Percentiles rank a stretch among this genome's conserved stretches.
Evolutionary conservation across 768 basidiomycete genomes (phyloP).

Genomic region (Suillus subaureus): DNA sequence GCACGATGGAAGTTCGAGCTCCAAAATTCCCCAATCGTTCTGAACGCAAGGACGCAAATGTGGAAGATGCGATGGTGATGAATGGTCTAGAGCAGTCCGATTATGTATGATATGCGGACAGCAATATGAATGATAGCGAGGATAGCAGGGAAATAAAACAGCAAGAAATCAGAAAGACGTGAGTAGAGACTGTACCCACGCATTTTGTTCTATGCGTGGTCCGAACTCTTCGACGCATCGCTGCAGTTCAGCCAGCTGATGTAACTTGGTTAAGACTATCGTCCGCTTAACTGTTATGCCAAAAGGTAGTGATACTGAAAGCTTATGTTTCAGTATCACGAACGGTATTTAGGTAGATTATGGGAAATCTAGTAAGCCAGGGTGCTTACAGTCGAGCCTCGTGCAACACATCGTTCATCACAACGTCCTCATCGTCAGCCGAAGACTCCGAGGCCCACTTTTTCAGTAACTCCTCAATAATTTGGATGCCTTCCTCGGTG

Average conservation of each 20-base stretch:
- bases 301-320: no score
- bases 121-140: constrained; percentile 17
- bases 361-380: no score
- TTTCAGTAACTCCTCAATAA: constrained; percentile 78
- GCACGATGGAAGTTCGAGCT: neutral
- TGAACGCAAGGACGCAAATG: neutral
- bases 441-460: constrained; percentile 55
- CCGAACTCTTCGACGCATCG: constrained; percentile 7
- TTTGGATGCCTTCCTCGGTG: constrained; percentile 75
- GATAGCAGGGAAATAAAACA: constrained; percentile 33
- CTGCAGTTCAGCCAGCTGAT: constrained; percentile 52
- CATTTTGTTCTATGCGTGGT: constrained; percentile 60
- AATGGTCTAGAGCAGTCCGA: no score
- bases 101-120: no score
- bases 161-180: constrained; percentile 18
- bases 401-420: constrained; percentile 48
- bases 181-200: constrained; percentile 73
- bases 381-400: no score
- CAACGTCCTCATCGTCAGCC: constrained; percentile 45
- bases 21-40: neutral
- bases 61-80: neutral
- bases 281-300: no score
- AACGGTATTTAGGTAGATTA: no score
- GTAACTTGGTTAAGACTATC: no score
- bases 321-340: no score